Evolutionary conservation across 2,329 filamentous ascomycete species (phyloP).

Genomic region (Epichloe sp.): DNA sequence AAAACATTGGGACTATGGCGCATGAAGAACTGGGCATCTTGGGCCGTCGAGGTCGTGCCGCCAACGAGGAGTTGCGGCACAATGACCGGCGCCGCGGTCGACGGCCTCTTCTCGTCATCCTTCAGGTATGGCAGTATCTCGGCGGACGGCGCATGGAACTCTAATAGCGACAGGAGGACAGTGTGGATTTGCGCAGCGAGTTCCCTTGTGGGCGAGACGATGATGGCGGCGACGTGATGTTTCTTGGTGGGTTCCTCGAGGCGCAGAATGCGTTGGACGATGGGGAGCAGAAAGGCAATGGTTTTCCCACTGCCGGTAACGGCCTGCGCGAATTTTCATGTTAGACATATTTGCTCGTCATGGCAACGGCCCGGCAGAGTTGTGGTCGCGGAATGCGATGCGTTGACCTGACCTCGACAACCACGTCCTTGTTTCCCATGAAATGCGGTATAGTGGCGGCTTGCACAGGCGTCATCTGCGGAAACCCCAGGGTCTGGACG

Average conservation of each 20-base stretch:
- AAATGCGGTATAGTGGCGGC: conserved; percentile 82
- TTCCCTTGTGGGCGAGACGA: conserved; percentile 84
- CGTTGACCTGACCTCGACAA: conserved; percentile 52
- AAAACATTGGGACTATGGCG: conserved; percentile 77
- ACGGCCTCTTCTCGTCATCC: conserved; percentile 41
- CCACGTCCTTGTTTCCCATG: conserved; percentile 80
- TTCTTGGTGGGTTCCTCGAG: conserved; percentile 74
- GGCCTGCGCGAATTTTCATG: conserved; percentile 32
- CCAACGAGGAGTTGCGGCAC: conserved; percentile 83
- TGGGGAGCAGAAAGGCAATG: conserved; percentile 74
- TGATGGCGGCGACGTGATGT: conserved; percentile 79
- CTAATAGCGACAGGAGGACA: conserved; percentile 62
- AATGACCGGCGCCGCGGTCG: conserved; percentile 37
- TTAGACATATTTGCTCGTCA: not conserved
- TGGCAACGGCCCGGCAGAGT: too few species aligned
- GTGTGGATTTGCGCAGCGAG: conserved; percentile 81
- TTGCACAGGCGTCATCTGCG: conserved; percentile 87
- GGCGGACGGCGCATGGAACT: conserved; percentile 72
- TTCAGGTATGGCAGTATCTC: conserved; percentile 43
- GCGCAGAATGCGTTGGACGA: conserved; percentile 70
- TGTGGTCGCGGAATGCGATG: not conserved
- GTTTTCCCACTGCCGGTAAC: conserved; percentile 91
- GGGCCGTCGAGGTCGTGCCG: conserved; percentile 62
- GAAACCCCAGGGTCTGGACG: conserved; percentile 71
- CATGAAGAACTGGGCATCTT: conserved; percentile 77